phyloP scores from a whole-genome alignment of 129 eudicot species.

The Helianthus annuus region HanXRQr2.0-SUNRISE NC_035443.2:22039041-22039540 shows the following conservation, averaged over 20 bases:
- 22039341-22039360: constrained; percentile 1
- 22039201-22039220: constrained; percentile 42
- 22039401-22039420: constrained; percentile 16
- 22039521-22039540: constrained; percentile 61
- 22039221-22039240: constrained; percentile 56
- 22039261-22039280: constrained; percentile 48
- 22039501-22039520: constrained; percentile 11
- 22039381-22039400: background rate
- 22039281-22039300: constrained; percentile 46
- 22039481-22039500: constrained; percentile 15
- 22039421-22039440: background rate
- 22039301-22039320: constrained; percentile 58
- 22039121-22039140: constrained; percentile 56
- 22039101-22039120: constrained; percentile 55
- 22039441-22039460: background rate
- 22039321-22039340: constrained; percentile 46
- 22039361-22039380: constrained; percentile 21
- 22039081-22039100: constrained; percentile 58
- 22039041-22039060: constrained; percentile 46
- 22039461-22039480: background rate
- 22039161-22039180: constrained; percentile 49
- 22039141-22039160: constrained; percentile 49
- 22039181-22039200: constrained; percentile 45
- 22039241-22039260: constrained; percentile 53
- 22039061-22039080: constrained; percentile 58